Conservation (phyloP, 257 asterid species). For the Lycium barbarum region DNA sequence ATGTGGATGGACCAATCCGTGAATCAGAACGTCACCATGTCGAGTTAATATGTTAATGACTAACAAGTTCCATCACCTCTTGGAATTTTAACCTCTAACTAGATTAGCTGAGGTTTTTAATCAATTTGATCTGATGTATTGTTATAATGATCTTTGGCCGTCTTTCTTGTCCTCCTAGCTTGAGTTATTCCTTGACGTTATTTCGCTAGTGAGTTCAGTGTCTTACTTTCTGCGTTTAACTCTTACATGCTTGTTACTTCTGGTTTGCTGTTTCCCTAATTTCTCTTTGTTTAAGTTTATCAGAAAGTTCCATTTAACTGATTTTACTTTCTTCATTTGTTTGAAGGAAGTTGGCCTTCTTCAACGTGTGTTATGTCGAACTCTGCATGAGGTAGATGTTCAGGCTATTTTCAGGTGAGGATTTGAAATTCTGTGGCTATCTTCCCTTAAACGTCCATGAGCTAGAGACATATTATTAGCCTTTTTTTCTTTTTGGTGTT, state of each 20-base stretch:
- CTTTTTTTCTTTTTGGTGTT: background rate
- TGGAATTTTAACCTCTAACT: background rate
- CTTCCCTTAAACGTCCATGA: background rate
- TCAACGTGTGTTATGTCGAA: conserved; percentile 83
- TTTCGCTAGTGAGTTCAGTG: background rate
- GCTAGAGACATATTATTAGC: background rate
- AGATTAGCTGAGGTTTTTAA: background rate
- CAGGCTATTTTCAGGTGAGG: conserved; percentile 85
- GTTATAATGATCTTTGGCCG: background rate
- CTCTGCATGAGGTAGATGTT: conserved; percentile 88
- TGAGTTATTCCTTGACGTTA: background rate
- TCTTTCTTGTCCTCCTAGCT: conserved; percentile 5
- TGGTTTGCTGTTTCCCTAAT: conserved; percentile 6
- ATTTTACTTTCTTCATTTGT: conserved; percentile 37
- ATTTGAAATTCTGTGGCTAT: background rate
- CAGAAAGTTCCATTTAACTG: conserved; percentile 28
- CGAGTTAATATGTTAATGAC: conserved; percentile 15
- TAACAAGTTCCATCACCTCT: background rate
- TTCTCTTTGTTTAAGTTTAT: conserved; percentile 15
- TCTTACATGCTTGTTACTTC: conserved; percentile 15
- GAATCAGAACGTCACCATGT: background rate
- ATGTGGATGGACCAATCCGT: conserved; percentile 4
- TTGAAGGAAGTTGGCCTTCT: conserved; percentile 90
- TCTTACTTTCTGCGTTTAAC: background rate
- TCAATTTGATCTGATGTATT: conserved; percentile 20